Evolutionary conservation across 139 green algal genomes (phyloP).

Genomic region (Tetradesmus obliquus): DNA sequence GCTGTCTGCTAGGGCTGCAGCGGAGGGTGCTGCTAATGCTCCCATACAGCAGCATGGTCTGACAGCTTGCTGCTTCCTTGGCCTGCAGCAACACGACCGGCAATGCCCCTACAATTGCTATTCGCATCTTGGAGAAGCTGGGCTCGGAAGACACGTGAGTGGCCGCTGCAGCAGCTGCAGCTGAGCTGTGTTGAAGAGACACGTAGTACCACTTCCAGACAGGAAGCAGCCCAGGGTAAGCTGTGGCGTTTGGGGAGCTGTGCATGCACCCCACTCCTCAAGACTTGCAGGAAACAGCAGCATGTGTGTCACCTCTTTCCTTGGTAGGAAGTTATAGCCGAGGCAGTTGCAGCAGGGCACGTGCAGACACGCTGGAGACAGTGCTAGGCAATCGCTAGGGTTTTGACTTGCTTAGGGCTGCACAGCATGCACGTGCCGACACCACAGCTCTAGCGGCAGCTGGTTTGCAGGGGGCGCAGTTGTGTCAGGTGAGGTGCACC

Average conservation of each 20-base stretch:
- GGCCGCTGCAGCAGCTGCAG: neutral
- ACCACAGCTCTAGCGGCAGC: too few species aligned
- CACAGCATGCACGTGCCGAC: too few species aligned
- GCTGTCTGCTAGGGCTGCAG: neutral
- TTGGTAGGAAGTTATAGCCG: neutral
- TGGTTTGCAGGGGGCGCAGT: too few species aligned
- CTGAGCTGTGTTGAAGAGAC: neutral
- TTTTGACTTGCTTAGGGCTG: neutral
- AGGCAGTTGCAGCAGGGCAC: neutral
- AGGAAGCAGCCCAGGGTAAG: too few species aligned
- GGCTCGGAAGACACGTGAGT: constrained; percentile 70
- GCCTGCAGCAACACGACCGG: constrained; percentile 67
- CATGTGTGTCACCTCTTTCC: too few species aligned
- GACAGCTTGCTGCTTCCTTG: constrained; percentile 3
- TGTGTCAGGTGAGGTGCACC: too few species aligned
- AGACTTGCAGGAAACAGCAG: too few species aligned
- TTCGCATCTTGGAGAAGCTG: constrained; percentile 87
- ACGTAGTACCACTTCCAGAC: too few species aligned
- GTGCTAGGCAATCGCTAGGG: neutral
- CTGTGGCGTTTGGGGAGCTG: too few species aligned
- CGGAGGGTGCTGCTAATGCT: neutral
- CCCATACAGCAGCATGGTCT: neutral
- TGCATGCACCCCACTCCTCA: too few species aligned
- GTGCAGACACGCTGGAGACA: neutral
- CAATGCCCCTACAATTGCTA: constrained; percentile 82